Conservation (phyloP, 345 rosid species). For the Hibiscus trionum region DNA sequence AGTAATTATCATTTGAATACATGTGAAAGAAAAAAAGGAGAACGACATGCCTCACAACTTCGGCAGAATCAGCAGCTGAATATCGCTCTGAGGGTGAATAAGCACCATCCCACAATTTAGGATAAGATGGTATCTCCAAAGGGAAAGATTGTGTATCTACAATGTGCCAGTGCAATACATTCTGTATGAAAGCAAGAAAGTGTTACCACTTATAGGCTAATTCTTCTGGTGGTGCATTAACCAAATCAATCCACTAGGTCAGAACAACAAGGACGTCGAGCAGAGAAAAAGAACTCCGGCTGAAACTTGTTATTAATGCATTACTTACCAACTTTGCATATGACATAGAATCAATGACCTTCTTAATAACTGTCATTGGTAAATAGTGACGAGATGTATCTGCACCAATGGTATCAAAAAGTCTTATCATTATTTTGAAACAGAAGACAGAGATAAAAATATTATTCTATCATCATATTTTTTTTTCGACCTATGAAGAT, state of each 20-base stretch:
- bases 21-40: conserved; percentile 2
- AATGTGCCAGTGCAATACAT: conserved; percentile 77
- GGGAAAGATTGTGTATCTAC: conserved; percentile 65
- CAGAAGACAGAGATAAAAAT: background rate
- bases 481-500: background rate
- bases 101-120: conserved; percentile 68
- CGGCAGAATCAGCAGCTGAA: conserved; percentile 54
- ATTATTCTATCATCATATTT: background rate
- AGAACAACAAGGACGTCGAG: background rate
- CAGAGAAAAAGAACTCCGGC: background rate
- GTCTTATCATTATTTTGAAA: background rate
- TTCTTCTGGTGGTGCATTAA: background rate
- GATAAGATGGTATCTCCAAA: conserved; percentile 64
- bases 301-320: background rate
- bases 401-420: conserved; percentile 17
- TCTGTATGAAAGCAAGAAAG: conserved; percentile 27
- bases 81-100: conserved; percentile 51
- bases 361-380: conserved; percentile 47
- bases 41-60: conserved; percentile 45
- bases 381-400: conserved; percentile 74
- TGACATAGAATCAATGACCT: conserved; percentile 64
- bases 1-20: background rate
- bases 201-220: background rate
- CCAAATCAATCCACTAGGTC: background rate
- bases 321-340: conserved; percentile 58